phyloP scores from a whole-genome alignment of 306 rosid genomes.

The Castanospermum australe region DNA sequence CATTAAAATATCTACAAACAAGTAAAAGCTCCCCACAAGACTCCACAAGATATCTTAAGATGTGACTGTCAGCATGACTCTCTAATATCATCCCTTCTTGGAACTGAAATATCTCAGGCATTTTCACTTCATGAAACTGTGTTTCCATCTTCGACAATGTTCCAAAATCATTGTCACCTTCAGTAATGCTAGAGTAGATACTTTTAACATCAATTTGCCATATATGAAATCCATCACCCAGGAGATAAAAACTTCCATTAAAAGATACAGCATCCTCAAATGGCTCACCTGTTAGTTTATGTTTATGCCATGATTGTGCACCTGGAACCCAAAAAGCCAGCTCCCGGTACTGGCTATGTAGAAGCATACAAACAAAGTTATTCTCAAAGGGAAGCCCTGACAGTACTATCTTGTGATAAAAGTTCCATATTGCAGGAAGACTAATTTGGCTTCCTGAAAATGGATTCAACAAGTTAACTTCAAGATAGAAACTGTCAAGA shows the following conservation, averaged over 20 bases:
- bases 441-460: conserved; percentile 41
- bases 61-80: not conserved
- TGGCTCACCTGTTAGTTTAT: conserved; percentile 45
- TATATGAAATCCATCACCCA: conserved; percentile 40
- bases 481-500: conserved; percentile 37
- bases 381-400: conserved; percentile 41
- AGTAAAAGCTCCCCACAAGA: conserved; percentile 53
- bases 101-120: conserved; percentile 24
- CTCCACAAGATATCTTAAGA: conserved; percentile 59
- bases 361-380: conserved; percentile 51
- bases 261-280: conserved; percentile 65
- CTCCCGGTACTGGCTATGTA: conserved; percentile 45
- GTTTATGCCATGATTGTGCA: conserved; percentile 42
- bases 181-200: conserved; percentile 15
- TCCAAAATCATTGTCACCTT: conserved; percentile 7
- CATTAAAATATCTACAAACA: conserved; percentile 49
- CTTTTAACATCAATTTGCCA: conserved; percentile 37
- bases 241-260: conserved; percentile 55
- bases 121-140: conserved; percentile 38
- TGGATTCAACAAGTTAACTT: conserved; percentile 52
- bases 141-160: conserved; percentile 30
- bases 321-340: conserved; percentile 51
- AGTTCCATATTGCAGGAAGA: conserved; percentile 58
- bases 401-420: conserved; percentile 64
- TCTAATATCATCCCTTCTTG: not conserved